phyloP scores from a whole-genome alignment of 148 eudicot genomes.

The Oxyria digyna region DNA sequence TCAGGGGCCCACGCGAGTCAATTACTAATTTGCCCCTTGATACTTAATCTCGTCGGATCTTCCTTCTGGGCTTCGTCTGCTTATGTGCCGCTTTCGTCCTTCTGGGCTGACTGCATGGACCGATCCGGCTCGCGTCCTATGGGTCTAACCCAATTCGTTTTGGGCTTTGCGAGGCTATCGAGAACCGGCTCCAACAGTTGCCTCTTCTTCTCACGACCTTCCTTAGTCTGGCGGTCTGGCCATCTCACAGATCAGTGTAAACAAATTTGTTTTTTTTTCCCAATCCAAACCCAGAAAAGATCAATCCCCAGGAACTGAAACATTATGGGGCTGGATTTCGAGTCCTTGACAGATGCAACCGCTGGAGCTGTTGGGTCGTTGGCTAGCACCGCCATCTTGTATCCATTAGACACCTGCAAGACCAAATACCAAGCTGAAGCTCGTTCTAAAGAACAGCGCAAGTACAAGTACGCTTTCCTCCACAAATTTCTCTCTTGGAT shows the following conservation, averaged over 20 bases:
- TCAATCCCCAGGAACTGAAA: not conserved
- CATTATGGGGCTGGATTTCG: constrained; percentile 58
- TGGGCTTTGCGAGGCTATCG: no score
- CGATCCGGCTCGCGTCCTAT: no score
- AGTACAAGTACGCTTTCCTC: constrained; percentile 46
- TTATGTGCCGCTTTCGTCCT: no score
- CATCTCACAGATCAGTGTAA: not conserved
- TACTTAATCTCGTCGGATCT: no score
- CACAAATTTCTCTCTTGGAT: not conserved
- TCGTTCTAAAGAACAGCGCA: constrained; percentile 35
- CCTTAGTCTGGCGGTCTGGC: no score
- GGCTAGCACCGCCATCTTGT: constrained; percentile 70
- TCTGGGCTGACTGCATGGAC: no score
- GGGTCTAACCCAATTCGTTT: no score
- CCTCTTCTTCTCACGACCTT: no score
- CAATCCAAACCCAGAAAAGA: not conserved
- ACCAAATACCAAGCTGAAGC: constrained; percentile 89
- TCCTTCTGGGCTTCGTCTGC: no score
- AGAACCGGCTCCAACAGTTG: no score
- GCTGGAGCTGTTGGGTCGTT: constrained; percentile 87
- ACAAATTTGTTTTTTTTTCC: not conserved
- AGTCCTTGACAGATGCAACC: constrained; percentile 77
- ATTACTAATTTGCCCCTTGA: no score
- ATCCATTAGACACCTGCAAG: constrained; percentile 91
- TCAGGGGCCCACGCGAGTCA: no score